A percentile compares a stretch with the other conserved stretches of the same genome.
Evolutionary conservation across 2,329 filamentous ascomycete genomes (phyloP).

Genomic region (Sporothrix schenckii): DNA sequence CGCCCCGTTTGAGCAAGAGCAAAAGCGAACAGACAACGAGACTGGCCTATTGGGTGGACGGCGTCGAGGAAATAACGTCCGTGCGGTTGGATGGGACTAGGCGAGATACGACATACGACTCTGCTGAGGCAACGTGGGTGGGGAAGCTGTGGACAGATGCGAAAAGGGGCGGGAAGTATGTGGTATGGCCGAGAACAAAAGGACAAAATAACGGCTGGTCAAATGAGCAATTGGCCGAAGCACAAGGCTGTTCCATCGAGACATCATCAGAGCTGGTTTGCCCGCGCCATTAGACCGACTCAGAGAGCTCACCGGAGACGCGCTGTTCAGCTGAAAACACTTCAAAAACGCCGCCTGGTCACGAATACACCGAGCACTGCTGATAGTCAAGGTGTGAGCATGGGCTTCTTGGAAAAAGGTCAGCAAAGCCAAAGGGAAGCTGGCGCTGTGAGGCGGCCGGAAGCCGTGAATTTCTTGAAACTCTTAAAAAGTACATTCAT

Average conservation of each 20-base stretch:
- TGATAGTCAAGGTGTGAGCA: background rate
- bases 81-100: slow-evolving; percentile 3
- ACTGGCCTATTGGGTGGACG: background rate
- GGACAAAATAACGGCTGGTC: background rate
- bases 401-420: slow-evolving; percentile 8
- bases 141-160: slow-evolving; percentile 9
- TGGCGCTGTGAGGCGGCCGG: background rate
- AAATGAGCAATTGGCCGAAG: background rate
- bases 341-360: background rate
- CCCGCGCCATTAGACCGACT: background rate
- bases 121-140: background rate
- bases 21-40: background rate
- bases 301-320: background rate
- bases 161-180: background rate
- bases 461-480: background rate
- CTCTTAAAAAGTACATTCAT: background rate
- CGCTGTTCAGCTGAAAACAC: background rate
- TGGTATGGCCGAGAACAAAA: background rate
- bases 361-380: slow-evolving; percentile 1
- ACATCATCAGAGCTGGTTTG: background rate
- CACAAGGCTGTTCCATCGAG: background rate
- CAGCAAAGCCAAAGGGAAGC: slow-evolving; percentile 1
- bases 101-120: background rate
- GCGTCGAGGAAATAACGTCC: background rate
- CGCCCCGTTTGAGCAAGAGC: background rate